Evolutionary conservation across 148 eudicot species (phyloP), one percentile per base, ranked within the genome.

Genomic region (Cornus florida): DNA sequence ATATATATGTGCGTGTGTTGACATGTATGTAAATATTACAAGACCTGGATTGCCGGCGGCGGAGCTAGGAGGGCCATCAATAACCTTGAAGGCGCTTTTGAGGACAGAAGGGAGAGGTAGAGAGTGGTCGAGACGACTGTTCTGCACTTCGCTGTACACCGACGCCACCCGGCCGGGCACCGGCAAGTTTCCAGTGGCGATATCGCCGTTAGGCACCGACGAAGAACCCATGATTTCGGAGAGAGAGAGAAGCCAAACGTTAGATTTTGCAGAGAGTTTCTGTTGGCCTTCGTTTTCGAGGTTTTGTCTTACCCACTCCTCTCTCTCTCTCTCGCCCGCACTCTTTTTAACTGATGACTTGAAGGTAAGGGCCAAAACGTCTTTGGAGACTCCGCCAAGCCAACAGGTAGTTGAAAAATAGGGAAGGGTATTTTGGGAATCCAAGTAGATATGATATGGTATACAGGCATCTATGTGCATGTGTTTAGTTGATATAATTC

Each of bases 1-100:
- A 78, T 19, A 50, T 7, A 66, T 41, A 32, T 19, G 64, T 14
- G 43, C 22, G 24, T 4, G 10, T 35, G 6, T n/a, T 13, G 22
- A 60, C 66, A 8, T 48, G 24, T n/a, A 20, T 31, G 10, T 0
- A 69, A 64, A 71, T 62, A 28, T 10, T 62, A 60, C 38, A 22
- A 31, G 16, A 93, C 99, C 98, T 79, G 99, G 99, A 84, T 89
- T 89, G 64, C 99, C 99, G 72, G 99, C 98, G 70, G 99, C 98
- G 71, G 99, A 92, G 83, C 97, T 96, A 20, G 83, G 84, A n/a
- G 93, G 92, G 19, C 99, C 99, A 53, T 92, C 93, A 46, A 91
- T 89, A 73, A 92, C 86, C 71, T 83, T 84, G 83, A 92, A 93
- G 75, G 91, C 76, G 2, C 48, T 81, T 28, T 82, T 82, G 81